Evolutionary conservation across 345 rosid species (phyloP), one percentile per base, ranked within the genome.

Genomic region (Streptanthus diversifolius): DNA sequence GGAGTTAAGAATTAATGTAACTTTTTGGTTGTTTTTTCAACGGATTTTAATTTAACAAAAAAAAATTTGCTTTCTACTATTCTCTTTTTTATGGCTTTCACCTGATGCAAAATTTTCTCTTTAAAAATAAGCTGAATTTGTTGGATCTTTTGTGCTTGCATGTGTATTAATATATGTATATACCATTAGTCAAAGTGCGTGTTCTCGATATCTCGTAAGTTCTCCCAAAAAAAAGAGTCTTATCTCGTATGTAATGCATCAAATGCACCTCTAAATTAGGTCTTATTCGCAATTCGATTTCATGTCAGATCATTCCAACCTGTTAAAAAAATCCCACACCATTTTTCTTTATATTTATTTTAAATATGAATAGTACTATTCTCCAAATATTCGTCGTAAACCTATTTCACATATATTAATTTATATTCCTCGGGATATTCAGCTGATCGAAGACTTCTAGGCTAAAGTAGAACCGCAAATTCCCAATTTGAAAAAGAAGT

Each of bases 381-480:
- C 69, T 62, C 69, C 69, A 49, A 72, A 53, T 52, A 72, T 71
- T 71, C 76, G 53, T 39, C 7, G 44, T 29, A 40, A 72, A 14
- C 62, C 12, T 52, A 44, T 62, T 71, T 72, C 35, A 21, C 18
- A 52, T 52, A 5, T 39, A 41, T 62, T 29, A 52, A 72, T 63
- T 30, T 63, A 8, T 56, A 57, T 74, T 47, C 67, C 77, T 74
- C 60, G 72, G 71, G 66, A 66, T 54, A 74, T 74, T 66, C 63
- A 66, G 65, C 17, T 27, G 8, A 57, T 35, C 21, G 51, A 56
- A 73, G 72, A 73, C 77, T 73, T 55, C 18, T 47, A 9, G 19
- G 59, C 32, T 27, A 66, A 57, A 66, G 66, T 65, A 47, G 65
- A 45, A 63, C 55, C 51, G 40, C 66, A 65, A 33, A 43, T 30